These are phyloP conservation scores for Plantago major DNA, from an alignment of 257 asterid species.

Conservation along the genomic window DNA sequence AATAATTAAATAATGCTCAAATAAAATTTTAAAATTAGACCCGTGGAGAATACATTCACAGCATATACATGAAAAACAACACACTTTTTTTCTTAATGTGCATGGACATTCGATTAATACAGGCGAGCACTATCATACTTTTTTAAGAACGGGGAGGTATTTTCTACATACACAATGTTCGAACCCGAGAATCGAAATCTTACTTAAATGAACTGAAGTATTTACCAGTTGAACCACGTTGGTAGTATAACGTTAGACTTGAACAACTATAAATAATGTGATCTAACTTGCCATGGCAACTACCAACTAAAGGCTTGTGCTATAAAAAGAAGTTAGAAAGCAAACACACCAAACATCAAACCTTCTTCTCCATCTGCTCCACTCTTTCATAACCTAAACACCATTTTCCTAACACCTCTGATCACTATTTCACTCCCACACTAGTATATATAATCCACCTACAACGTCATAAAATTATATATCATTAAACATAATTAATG, in stretches of 20 bases:
- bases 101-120: too few relatives aligned
- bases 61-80: too few relatives aligned
- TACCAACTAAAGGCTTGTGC: conserved; percentile 39
- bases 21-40: neutral
- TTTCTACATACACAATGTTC: too few relatives aligned
- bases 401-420: conserved; percentile 4
- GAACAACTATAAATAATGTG: conserved; percentile 28
- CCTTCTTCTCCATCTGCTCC: conserved; percentile 74
- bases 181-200: too few relatives aligned
- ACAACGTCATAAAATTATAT: conserved; percentile 4
- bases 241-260: too few relatives aligned
- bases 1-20: neutral
- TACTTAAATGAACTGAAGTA: too few relatives aligned
- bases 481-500: neutral
- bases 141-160: too few relatives aligned
- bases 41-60: conserved; percentile 4
- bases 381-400: conserved; percentile 35
- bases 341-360: conserved; percentile 26
- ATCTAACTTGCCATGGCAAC: conserved; percentile 20
- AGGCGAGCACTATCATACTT: too few relatives aligned
- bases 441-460: conserved; percentile 2
- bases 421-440: conserved; percentile 2
- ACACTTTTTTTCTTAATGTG: too few relatives aligned
- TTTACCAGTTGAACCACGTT: too few relatives aligned
- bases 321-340: conserved; percentile 20